Evolutionary conservation across 225 moss, liverwort and hornwort species (phyloP), one percentile per base, ranked within the genome.

Genomic region (Lunularia cruciata): DNA sequence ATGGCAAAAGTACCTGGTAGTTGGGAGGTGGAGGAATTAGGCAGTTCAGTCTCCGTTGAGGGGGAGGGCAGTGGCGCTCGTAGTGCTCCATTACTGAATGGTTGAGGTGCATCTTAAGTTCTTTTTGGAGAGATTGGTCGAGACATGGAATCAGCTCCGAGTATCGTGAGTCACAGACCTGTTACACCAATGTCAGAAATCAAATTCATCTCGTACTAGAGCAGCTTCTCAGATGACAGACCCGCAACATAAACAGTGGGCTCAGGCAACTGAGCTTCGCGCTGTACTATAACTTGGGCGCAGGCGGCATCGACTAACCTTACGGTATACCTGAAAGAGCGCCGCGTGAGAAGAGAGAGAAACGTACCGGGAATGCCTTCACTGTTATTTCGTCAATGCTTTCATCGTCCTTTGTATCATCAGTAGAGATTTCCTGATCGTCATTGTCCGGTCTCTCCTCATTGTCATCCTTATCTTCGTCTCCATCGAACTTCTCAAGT

Each of bases 91-190:
- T 93, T 43, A 89, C 51, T 11, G 90, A 73, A 69, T 84, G 85
- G 48, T 98, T 98, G 22, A 98, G 79, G 78, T 89, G 92, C 72
- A 98, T 31, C 81, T 98, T 98, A 70, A 93, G 48, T 46, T 86
- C 80, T 55, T 86, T 90, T 12, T 83, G 84, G 68, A 87, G 75
- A 46, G 47, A 36, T 30, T 81, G 80, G 74, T 93, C 87, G 47
- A 98, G 70, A 69, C 96, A 98, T 28, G 96, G 96, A 42, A 98
- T 98, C 26, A 85, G 79, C 79, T 98, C 96, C n/a, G 84, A 86
- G 35, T 71, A 90, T 75, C 75, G 64, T 54, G 78, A 78, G 45
- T 74, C 82, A 54, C 96, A 98, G 43, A 93, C 87, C 96, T 98
- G 87, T 62, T 72, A 68, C 14, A 20, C 11, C 28, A 32, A 8